These are phyloP conservation scores for Backusella circina DNA, from an alignment of 192 early-diverging fungal species.

Conservation along the genomic window DNA sequence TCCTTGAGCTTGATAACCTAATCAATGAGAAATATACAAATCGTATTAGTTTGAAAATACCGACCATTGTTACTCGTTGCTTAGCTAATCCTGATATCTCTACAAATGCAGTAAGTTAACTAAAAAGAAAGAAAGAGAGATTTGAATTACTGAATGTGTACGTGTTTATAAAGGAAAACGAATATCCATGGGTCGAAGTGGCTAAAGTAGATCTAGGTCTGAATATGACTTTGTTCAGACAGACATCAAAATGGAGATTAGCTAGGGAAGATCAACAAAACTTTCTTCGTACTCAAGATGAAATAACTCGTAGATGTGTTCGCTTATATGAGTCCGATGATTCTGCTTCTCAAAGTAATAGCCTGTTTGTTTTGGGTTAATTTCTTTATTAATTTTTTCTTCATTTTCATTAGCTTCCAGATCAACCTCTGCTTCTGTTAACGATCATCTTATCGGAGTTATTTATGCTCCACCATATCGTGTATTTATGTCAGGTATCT, in stretches of 20 bases:
- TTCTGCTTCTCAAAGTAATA: conserved; percentile 13
- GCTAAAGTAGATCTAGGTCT: conserved; percentile 54
- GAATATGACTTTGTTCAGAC: conserved; percentile 52
- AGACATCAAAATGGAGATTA: conserved; percentile 50
- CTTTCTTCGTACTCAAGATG: conserved; percentile 60
- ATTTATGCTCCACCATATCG: conserved; percentile 53
- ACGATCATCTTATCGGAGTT: conserved; percentile 43
- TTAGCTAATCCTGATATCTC: conserved; percentile 41
- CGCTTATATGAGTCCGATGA: conserved; percentile 50
- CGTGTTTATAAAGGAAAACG: neutral
- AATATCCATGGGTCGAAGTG: conserved; percentile 64
- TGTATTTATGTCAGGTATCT: conserved; percentile 33
- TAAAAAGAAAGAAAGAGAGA: neutral
- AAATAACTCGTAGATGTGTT: conserved; percentile 52
- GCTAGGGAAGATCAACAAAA: conserved; percentile 47
- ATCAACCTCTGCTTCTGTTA: conserved; percentile 19
- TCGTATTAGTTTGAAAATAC: conserved; percentile 54
- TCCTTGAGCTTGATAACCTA: conserved; percentile 61
- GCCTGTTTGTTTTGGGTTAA: neutral
- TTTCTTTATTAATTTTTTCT: neutral
- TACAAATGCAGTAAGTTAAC: neutral
- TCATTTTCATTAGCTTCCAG: neutral
- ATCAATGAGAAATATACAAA: conserved; percentile 53
- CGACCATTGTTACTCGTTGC: conserved; percentile 48
- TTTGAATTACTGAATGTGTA: neutral